Evolutionary conservation across 2,329 filamentous ascomycete species (phyloP), one percentile per base, ranked within the genome.

Genomic region (Anisogramma anomala): DNA sequence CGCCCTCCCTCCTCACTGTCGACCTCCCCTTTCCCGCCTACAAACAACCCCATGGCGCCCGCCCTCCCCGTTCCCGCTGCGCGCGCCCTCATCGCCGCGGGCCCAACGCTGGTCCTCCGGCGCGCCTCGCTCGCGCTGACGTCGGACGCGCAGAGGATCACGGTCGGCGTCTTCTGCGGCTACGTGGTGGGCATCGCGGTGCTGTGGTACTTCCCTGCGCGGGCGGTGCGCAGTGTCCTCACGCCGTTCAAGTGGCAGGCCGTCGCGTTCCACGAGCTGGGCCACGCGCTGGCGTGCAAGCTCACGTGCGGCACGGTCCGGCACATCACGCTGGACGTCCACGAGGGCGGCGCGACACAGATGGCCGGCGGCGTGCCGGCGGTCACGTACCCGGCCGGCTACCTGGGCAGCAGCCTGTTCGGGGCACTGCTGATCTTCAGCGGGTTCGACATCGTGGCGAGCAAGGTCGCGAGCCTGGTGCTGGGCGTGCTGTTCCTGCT

Each of bases 221-320:
- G 19, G 17, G 85, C 84, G 58, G 61, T 88, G n/a, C 70, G 74
- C 42, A 81, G 76, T 69, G 68, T 80, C 1, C 63, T 88, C 26
- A 88, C 82, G 82, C 83, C 83, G 3, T 87, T 88, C 66, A 88
- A 88, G 78, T 86, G 87, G 82, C 71, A 88, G 15, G 81, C 84
- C 38, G 87, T 88, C 49, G 83, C 83, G 27, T 88, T 87, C 59
- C 83, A 88, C 61, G 83, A 88, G 51, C 79, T 87, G 54, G 76
- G 80, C 10, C 83, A 88, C 60, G 83, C 83, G 36, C 73, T 85
- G 52, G 77, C 77, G 1, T 80, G 81, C 28, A 72, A 79, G 48
- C 72, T 77, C 45, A 88, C 83, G 0, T 83, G 83, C 41, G 83
- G 83, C 4, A 69, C 66, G 41, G 83, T 88, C 49, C 76, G 84